Evolutionary conservation across 2,329 filamentous ascomycete species (phyloP), one percentile per base, ranked within the genome.

Genomic region (Oidium heveae): DNA sequence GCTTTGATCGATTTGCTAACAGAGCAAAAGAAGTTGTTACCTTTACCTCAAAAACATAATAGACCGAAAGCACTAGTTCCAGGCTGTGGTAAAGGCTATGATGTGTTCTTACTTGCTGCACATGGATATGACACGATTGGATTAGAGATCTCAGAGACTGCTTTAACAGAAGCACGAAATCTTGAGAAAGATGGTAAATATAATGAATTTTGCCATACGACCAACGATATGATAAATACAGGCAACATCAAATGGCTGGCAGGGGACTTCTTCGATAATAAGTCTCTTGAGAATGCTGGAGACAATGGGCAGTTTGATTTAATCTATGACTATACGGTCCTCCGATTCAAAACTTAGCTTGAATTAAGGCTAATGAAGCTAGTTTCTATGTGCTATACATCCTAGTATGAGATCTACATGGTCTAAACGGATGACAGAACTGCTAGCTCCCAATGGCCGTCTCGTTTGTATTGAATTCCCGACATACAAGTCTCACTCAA

Each of bases 21-120:
- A 51, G 67, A 72, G 57, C 68, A 70, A 1, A 60, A 66, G 13
- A 70, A 73, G 56, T 67, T 75, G 53, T 66, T 75, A 12, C 60
- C 49, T 18, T 22, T n/a, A 8, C 18, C 28, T 15, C 46, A 24
- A 53, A 53, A 51, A 55, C 41, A 50, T 53, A 47, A 16, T 57
- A 66, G 32, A 61, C 60, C 68, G 55, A 75, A 74, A 60, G 86
- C 81, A 1, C 70, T 93, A 9, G 82, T 94, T 0, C 84, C 86
- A 0, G 86, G 86, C 5, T 94, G 86, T 66, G 87, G 86, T 0
- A 75, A 76, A 50, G 87, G 86, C 5, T 82, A 91, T 63, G 87
- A 94, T 68, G 83, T 86, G 1, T 71, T 86, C 10, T 71, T 94
- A 39, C 73, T 94, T 47, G 76, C 79, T 52, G 76, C 77, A 10